Evolutionary conservation across 257 asterid genomes (phyloP).

Genomic region (Solanum bulbocastanum): DNA sequence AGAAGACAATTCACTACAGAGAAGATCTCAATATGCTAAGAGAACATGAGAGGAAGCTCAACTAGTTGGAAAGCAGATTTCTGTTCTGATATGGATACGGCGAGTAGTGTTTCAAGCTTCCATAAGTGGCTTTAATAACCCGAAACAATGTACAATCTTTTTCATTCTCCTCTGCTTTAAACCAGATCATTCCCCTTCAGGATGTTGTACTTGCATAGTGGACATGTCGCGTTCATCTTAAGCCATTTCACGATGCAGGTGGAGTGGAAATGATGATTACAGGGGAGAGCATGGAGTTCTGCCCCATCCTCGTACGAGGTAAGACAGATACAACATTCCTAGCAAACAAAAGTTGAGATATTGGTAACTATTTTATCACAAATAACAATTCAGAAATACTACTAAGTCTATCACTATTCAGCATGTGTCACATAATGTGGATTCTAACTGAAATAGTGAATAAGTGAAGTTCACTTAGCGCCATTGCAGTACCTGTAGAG

Average conservation of each 20-base stretch:
- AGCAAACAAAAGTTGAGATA: conserved; percentile 3
- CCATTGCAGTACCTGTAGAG: background rate
- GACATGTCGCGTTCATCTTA: conserved; percentile 96
- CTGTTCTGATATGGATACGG: background rate
- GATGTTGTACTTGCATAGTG: conserved; percentile 92
- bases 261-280: conserved; percentile 78
- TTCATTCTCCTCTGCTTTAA: conserved; percentile 10
- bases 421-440: background rate
- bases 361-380: background rate
- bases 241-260: conserved; percentile 90
- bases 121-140: background rate
- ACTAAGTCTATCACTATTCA: background rate
- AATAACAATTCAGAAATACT: background rate
- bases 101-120: background rate
- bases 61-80: background rate
- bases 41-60: background rate
- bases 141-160: background rate
- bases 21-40: background rate
- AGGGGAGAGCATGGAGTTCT: conserved; percentile 76
- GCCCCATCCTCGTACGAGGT: conserved; percentile 67
- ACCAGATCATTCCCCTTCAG: conserved; percentile 86
- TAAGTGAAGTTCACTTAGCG: background rate
- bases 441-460: background rate
- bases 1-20: background rate
- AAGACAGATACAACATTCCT: conserved; percentile 97